Conservation (phyloP, 352 stramenopile genomes). For the Phytophthora syringae region DNA sequence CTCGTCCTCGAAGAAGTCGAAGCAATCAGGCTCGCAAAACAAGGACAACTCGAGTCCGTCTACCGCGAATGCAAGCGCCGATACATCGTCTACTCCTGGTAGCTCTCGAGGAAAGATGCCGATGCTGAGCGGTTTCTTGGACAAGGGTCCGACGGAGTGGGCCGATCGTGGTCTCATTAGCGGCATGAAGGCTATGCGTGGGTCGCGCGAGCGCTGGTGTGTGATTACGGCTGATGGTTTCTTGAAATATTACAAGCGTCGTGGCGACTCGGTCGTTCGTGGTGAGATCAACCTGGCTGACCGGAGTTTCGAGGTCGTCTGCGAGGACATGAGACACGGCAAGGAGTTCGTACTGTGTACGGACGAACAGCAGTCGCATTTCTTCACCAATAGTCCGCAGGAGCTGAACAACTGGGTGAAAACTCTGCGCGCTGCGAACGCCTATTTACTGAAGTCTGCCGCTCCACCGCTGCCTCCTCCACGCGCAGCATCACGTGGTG, state of each 20-base stretch:
- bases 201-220: constrained; percentile 85
- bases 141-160: constrained; percentile 90
- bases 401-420: constrained; percentile 86
- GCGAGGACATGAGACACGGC: constrained; percentile 72
- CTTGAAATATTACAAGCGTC: constrained; percentile 90
- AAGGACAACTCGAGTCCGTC: constrained; percentile 43
- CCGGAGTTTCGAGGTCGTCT: constrained; percentile 82
- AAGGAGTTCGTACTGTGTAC: constrained; percentile 86
- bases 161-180: constrained; percentile 76
- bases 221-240: constrained; percentile 74
- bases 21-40: constrained; percentile 30
- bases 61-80: constrained; percentile 22
- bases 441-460: constrained; percentile 60
- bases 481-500: constrained; percentile 23
- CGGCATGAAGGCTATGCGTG: constrained; percentile 89
- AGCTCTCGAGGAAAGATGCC: constrained; percentile 61
- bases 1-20: constrained; percentile 37
- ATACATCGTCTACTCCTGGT: constrained; percentile 21
- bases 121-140: constrained; percentile 77
- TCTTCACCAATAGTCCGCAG: constrained; percentile 77
- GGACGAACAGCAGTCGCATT: constrained; percentile 86
- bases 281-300: constrained; percentile 85
- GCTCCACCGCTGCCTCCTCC: constrained; percentile 34
- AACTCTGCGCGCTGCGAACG: constrained; percentile 71
- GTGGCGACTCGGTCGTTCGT: constrained; percentile 80